Conservation (phyloP, 2,329 filamentous ascomycete species). For the Clonostachys sp. region DNA sequence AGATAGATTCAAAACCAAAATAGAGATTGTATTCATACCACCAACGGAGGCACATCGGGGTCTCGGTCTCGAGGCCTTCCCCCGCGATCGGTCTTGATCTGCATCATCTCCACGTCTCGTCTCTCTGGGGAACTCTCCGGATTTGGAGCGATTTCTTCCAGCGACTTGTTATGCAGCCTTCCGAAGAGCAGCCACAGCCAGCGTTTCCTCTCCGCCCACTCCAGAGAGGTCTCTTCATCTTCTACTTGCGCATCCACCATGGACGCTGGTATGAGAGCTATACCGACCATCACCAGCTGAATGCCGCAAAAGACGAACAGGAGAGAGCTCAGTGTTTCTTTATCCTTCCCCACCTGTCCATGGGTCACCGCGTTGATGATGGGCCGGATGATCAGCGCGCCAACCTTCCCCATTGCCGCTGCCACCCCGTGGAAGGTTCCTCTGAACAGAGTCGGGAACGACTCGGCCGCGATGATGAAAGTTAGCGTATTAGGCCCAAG, state of each 20-base stretch:
- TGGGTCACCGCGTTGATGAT: background rate
- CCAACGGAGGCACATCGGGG: too few relatives aligned
- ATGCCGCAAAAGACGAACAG: background rate
- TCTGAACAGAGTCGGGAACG: conserved; percentile 60
- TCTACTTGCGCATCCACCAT: background rate
- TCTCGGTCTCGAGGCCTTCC: too few relatives aligned
- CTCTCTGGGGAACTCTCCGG: background rate
- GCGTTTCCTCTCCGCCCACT: background rate
- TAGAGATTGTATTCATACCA: too few relatives aligned
- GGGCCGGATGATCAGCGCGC: background rate
- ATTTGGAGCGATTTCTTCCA: background rate
- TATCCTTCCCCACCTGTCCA: background rate
- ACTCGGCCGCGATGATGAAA: conserved; percentile 60
- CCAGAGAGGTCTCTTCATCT: background rate
- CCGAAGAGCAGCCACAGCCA: background rate
- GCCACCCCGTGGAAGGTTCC: conserved; percentile 60
- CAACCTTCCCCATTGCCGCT: conserved; percentile 45
- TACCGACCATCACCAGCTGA: background rate
- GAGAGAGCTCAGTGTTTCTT: background rate
- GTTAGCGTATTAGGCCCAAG: conserved; percentile 58
- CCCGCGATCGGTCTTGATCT: too few relatives aligned
- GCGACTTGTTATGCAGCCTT: background rate
- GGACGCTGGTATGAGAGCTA: background rate
- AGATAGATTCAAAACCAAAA: too few relatives aligned
- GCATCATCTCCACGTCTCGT: too few relatives aligned